Percentiles rank a stretch among this genome's conserved stretches.
phyloP scores from a whole-genome alignment of 2,329 filamentous ascomycete genomes.

The Ceratocystiopsis minuta region DNA sequence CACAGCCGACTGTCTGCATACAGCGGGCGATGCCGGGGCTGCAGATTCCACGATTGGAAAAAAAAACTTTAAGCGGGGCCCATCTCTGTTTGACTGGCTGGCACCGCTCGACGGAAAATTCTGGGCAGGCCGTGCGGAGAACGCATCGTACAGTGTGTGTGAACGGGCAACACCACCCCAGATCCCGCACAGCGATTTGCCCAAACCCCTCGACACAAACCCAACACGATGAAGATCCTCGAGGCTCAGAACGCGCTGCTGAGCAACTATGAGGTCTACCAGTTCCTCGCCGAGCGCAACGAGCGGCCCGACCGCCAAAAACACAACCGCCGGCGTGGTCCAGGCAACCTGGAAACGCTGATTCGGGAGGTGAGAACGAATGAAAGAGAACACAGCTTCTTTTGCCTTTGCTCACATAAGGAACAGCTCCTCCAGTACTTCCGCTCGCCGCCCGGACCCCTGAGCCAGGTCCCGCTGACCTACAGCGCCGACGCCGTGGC shows the following conservation, averaged over 20 bases:
- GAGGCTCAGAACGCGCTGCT: constrained; percentile 52
- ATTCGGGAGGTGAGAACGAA: constrained; percentile 39
- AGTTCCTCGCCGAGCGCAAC: constrained; percentile 34
- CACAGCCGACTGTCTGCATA: no score
- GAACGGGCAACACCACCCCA: no score
- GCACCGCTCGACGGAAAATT: no score
- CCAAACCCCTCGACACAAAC: not conserved
- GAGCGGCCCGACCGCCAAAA: constrained; percentile 32
- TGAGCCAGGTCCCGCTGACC: constrained; percentile 33
- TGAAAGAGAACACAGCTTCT: not conserved
- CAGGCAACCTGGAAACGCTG: constrained; percentile 38
- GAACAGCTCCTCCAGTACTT: constrained; percentile 15
- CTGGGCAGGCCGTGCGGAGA: no score
- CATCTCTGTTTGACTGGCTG: no score
- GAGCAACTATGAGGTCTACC: constrained; percentile 56
- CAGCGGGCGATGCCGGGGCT: no score
- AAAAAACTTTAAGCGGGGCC: no score
- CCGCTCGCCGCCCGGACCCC: constrained; percentile 32
- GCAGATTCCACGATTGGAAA: no score
- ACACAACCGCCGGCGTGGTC: constrained; percentile 30
- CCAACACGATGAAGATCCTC: constrained; percentile 45
- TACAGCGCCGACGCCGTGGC: constrained; percentile 35
- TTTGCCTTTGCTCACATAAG: not conserved
- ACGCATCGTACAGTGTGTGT: no score
- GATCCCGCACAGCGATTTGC: no score